phyloP scores from a whole-genome alignment of 192 early-diverging fungal species.

The Mortierella hygrophila region DNA sequence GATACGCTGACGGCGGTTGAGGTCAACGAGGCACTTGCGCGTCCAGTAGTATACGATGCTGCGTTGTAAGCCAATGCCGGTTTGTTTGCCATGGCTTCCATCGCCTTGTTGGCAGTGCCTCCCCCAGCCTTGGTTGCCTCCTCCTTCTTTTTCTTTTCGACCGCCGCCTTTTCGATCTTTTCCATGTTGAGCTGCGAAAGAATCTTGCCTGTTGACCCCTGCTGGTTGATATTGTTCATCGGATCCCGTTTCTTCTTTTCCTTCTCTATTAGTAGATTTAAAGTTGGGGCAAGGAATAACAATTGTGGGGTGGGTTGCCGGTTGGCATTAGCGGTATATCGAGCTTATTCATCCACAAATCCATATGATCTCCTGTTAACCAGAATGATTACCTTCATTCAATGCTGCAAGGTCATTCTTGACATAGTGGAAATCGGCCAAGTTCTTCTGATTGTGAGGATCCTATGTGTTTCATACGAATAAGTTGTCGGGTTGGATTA shows the following conservation, averaged over 20 bases:
- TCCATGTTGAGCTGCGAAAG: slow-evolving; percentile 50
- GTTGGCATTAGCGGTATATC: background rate
- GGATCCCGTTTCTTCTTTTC: slow-evolving; percentile 63
- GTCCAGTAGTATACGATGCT: slow-evolving; percentile 86
- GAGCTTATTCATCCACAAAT: background rate
- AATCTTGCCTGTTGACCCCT: slow-evolving; percentile 46
- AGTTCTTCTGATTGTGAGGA: slow-evolving; percentile 80
- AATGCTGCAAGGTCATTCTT: slow-evolving; percentile 75
- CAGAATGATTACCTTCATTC: slow-evolving; percentile 58
- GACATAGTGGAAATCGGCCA: slow-evolving; percentile 81
- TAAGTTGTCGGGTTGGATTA: background rate
- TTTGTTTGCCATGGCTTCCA: slow-evolving; percentile 57
- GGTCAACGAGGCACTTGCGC: slow-evolving; percentile 85
- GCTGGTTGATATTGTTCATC: slow-evolving; percentile 74
- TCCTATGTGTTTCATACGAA: slow-evolving; percentile 63
- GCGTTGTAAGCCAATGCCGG: slow-evolving; percentile 76
- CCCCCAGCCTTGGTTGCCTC: slow-evolving; percentile 28
- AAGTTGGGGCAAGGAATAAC: background rate
- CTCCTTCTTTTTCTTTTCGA: slow-evolving; percentile 32
- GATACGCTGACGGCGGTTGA: slow-evolving; percentile 84
- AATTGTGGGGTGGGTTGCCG: background rate
- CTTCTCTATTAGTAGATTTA: slow-evolving; percentile 33
- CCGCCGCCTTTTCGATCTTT: slow-evolving; percentile 45
- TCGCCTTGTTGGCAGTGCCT: slow-evolving; percentile 20
- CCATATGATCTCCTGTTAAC: background rate